These are phyloP conservation scores for Lactifluus echinatus DNA, from an alignment of 768 basidiomycete species.

Conservation along the genomic window DNA sequence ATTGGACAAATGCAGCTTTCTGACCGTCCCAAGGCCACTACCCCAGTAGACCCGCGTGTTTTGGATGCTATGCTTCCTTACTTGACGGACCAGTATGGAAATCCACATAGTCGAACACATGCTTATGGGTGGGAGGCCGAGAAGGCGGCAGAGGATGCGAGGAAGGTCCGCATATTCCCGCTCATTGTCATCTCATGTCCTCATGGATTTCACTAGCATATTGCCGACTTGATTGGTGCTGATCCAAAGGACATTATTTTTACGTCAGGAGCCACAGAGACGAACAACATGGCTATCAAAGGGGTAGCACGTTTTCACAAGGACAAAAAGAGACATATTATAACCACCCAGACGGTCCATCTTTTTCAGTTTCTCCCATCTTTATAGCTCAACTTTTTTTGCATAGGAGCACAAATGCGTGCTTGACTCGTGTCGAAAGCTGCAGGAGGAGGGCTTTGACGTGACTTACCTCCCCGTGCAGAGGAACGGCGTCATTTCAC, in stretches of 20 bases:
- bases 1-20: neutral
- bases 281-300: slow-evolving; percentile 96
- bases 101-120: slow-evolving; percentile 96
- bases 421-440: slow-evolving; percentile 91
- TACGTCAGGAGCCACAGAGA: slow-evolving; percentile 96
- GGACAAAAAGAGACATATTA: slow-evolving; percentile 87
- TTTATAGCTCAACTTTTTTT: neutral
- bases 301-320: slow-evolving; percentile 94
- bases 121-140: slow-evolving; percentile 99
- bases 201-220: slow-evolving; percentile 42
- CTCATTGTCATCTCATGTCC: neutral
- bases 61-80: slow-evolving; percentile 95
- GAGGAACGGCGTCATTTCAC: slow-evolving; percentile 69
- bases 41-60: slow-evolving; percentile 94
- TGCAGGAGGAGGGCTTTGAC: slow-evolving; percentile 95
- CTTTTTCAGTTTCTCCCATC: neutral
- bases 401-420: slow-evolving; percentile 98
- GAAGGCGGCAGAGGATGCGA: slow-evolving; percentile 83
- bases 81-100: slow-evolving; percentile 92
- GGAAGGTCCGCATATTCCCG: slow-evolving; percentile 45
- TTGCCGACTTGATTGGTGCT: slow-evolving; percentile 90
- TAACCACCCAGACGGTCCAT: slow-evolving; percentile 88
- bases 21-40: slow-evolving; percentile 64
- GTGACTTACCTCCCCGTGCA: slow-evolving; percentile 96
- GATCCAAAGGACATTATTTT: slow-evolving; percentile 94